Conservation (phyloP, 2,329 filamentous ascomycete genomes). For the Capronia americana region DNA sequence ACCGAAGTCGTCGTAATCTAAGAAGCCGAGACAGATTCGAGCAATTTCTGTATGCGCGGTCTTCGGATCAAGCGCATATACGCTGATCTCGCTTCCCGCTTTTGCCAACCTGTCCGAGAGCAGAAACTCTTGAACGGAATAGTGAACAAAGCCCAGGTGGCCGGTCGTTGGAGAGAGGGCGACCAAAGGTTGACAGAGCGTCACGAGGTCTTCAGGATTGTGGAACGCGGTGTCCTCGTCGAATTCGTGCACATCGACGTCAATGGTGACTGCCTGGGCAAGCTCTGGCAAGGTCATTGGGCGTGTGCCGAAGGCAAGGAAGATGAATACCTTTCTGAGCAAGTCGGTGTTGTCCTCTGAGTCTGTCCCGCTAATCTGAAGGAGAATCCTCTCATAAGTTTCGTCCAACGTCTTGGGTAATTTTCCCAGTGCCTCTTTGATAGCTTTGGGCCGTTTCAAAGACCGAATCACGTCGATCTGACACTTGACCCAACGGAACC, state of each 20-base stretch:
- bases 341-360: neutral
- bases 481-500: constrained; percentile 42
- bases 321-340: neutral
- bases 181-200: neutral
- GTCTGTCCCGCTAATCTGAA: neutral
- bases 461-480: constrained; percentile 40
- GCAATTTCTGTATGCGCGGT: neutral
- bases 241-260: neutral
- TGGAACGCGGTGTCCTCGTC: neutral
- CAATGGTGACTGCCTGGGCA: neutral
- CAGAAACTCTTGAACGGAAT: neutral
- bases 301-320: neutral
- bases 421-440: constrained; percentile 33
- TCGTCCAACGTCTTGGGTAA: constrained; percentile 40
- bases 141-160: neutral
- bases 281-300: neutral
- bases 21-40: neutral
- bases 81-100: neutral
- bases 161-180: neutral
- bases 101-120: neutral
- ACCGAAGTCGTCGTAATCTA: neutral
- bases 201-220: neutral
- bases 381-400: constrained; percentile 33
- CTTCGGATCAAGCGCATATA: neutral
- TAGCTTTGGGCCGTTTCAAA: constrained; percentile 29